These are phyloP conservation scores for Pseudogymnoascus destructans DNA, from an alignment of 2,329 filamentous ascomycete species.

Conservation along the genomic window DNA sequence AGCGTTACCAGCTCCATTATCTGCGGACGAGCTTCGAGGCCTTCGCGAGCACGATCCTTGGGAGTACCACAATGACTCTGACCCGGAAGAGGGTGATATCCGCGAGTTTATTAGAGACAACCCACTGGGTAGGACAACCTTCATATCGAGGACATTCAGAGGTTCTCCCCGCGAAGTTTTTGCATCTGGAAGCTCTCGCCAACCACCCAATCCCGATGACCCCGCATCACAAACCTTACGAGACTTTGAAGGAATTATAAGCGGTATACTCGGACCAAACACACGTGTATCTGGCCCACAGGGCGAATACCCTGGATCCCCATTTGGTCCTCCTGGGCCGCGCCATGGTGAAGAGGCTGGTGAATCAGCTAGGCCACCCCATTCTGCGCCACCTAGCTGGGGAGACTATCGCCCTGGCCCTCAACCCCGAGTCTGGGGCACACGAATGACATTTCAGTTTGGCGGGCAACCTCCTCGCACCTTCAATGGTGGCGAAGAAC, in stretches of 20 bases:
- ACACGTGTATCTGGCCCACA: neutral
- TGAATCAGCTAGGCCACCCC: neutral
- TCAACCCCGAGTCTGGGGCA: constrained; percentile 18
- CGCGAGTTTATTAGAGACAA: constrained; percentile 32
- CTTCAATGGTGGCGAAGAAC: neutral
- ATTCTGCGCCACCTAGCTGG: neutral
- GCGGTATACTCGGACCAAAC: neutral
- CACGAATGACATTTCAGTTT: constrained; percentile 19
- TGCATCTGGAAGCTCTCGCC: neutral
- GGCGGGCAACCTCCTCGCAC: neutral
- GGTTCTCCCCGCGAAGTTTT: constrained; percentile 3
- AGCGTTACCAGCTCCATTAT: constrained; percentile 18
- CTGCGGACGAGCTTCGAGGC: constrained; percentile 12
- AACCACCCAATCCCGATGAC: neutral
- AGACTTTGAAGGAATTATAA: constrained; percentile 1
- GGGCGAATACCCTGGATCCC: neutral
- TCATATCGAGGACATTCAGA: constrained; percentile 21
- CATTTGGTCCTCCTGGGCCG: neutral
- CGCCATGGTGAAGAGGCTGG: neutral
- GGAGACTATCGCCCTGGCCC: neutral
- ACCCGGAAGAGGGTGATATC: constrained; percentile 47
- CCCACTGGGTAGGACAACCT: constrained; percentile 20
- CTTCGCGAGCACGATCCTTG: constrained; percentile 22
- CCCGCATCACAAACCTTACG: neutral
- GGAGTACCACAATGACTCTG: constrained; percentile 31